A percentile compares a stretch with the other conserved stretches of the same genome.
Evolutionary conservation across 208 protist genomes (phyloP).

Genomic region (Borovskyia barvae): DNA sequence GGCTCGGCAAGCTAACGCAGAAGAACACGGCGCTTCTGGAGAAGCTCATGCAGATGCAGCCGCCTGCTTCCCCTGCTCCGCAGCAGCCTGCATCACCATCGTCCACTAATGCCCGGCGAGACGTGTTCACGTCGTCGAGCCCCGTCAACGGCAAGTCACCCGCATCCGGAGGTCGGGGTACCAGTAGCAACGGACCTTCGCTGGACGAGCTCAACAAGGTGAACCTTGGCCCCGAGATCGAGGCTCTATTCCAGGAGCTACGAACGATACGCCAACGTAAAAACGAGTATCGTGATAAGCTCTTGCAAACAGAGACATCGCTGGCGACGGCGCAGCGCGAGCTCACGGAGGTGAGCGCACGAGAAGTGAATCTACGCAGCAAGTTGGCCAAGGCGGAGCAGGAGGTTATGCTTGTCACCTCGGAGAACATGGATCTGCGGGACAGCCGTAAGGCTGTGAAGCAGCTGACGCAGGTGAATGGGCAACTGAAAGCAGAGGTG

Average conservation of each 20-base stretch:
- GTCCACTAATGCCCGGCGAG: neutral
- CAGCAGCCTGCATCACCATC: neutral
- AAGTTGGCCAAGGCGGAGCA: slow-evolving; percentile 73
- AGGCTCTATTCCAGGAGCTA: slow-evolving; percentile 85
- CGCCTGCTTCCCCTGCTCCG: neutral
- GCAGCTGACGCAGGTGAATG: slow-evolving; percentile 43
- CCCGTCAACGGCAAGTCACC: neutral
- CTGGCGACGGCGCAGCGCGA: slow-evolving; percentile 36
- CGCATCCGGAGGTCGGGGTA: neutral
- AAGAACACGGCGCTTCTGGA: slow-evolving; percentile 73
- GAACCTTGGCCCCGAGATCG: slow-evolving; percentile 86
- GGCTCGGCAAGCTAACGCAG: slow-evolving; percentile 66
- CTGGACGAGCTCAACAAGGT: slow-evolving; percentile 83
- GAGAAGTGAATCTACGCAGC: slow-evolving; percentile 49
- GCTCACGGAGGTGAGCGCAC: slow-evolving; percentile 26
- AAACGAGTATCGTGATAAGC: slow-evolving; percentile 81
- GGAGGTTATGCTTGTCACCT: slow-evolving; percentile 83
- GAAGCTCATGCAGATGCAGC: slow-evolving; percentile 54
- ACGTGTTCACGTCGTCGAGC: slow-evolving; percentile 4
- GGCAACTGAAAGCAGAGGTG: slow-evolving; percentile 37
- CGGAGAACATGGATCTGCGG: slow-evolving; percentile 82
- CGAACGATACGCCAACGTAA: slow-evolving; percentile 67
- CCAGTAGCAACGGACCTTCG: slow-evolving; percentile 35
- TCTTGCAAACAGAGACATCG: slow-evolving; percentile 27
- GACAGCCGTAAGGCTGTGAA: slow-evolving; percentile 58